These are phyloP conservation scores for Aspergillus arachidicola DNA, from an alignment of 2,329 filamentous ascomycete species.

Conservation along the genomic window DNA sequence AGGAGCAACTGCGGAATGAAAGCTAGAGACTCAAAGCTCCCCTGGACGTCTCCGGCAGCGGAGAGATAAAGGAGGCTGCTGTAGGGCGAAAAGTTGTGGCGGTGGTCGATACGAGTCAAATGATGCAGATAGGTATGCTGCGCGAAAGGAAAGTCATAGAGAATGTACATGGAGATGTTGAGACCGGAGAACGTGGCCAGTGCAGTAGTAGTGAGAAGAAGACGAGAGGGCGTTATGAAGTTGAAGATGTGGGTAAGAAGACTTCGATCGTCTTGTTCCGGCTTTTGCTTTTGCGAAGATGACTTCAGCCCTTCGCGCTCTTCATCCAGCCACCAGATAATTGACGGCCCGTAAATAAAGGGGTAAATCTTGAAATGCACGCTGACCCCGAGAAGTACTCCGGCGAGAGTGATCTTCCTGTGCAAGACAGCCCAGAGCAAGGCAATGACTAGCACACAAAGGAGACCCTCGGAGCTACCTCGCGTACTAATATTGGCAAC, in stretches of 20 bases:
- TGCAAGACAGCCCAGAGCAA: conserved; percentile 80
- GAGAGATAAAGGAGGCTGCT: conserved; percentile 87
- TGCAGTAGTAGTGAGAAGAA: conserved; percentile 57
- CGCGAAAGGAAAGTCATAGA: conserved; percentile 80
- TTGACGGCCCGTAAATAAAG: conserved; percentile 80
- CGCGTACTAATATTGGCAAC: conserved; percentile 95
- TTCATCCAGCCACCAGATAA: conserved; percentile 46
- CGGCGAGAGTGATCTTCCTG: conserved; percentile 66
- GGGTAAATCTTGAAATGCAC: conserved; percentile 99
- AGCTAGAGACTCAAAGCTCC: conserved; percentile 72
- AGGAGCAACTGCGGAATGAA: conserved; percentile 87
- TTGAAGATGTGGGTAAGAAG: conserved; percentile 22
- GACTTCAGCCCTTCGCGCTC: conserved; percentile 24
- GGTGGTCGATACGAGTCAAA: conserved; percentile 87
- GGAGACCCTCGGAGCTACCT: conserved; percentile 87
- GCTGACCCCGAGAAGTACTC: conserved; percentile 73
- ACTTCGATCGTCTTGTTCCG: conserved; percentile 1
- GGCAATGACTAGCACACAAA: conserved; percentile 81
- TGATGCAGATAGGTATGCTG: conserved; percentile 93
- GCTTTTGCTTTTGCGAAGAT: neutral
- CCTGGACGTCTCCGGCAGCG: conserved; percentile 60
- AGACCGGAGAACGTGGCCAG: conserved; percentile 72
- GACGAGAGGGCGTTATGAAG: conserved; percentile 43
- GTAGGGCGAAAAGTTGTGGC: conserved; percentile 98
- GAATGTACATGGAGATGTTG: conserved; percentile 76